Evolutionary conservation across 192 early-diverging fungal genomes (phyloP).

Genomic region (Spizellomyces punctatus): DNA sequence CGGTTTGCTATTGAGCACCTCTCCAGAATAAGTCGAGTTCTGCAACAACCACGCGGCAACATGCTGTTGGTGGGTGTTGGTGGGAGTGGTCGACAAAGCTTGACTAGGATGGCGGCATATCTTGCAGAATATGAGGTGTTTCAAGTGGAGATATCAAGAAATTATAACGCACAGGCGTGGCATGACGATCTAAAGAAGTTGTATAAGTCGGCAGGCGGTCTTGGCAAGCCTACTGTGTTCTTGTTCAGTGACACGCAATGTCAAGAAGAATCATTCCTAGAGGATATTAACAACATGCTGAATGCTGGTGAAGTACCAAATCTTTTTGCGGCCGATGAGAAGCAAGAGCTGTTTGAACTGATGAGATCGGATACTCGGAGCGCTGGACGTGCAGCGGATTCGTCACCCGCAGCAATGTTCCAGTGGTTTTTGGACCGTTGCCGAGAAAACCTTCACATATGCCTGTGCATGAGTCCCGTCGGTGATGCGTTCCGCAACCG

Average conservation of each 20-base stretch:
- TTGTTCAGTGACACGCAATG: slow-evolving; percentile 66
- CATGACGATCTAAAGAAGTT: slow-evolving; percentile 66
- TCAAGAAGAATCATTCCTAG: slow-evolving; percentile 62
- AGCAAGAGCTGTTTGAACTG: slow-evolving; percentile 61
- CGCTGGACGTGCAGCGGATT: slow-evolving; percentile 35
- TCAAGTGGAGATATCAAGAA: slow-evolving; percentile 62
- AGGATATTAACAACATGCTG: slow-evolving; percentile 66
- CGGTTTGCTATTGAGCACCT: slow-evolving; percentile 65
- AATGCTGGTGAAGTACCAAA: slow-evolving; percentile 66
- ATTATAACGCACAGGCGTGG: slow-evolving; percentile 59
- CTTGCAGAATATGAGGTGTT: slow-evolving; percentile 61
- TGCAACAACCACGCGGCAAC: slow-evolving; percentile 60
- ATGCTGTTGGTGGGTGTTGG: slow-evolving; percentile 64
- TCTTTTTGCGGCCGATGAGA: slow-evolving; percentile 59
- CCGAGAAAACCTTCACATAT: slow-evolving; percentile 60
- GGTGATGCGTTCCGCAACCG: slow-evolving; percentile 63
- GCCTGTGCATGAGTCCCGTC: slow-evolving; percentile 61
- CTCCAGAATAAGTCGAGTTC: slow-evolving; percentile 56
- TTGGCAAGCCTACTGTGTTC: slow-evolving; percentile 57
- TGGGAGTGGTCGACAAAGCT: slow-evolving; percentile 59
- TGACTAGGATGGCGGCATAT: slow-evolving; percentile 62
- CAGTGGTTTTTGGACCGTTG: slow-evolving; percentile 56
- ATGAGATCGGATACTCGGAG: slow-evolving; percentile 45
- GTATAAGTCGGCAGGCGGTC: slow-evolving; percentile 53
- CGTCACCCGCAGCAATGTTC: slow-evolving; percentile 52